Evolutionary conservation across 2,329 filamentous ascomycete genomes (phyloP), one percentile per base, ranked within the genome.

Genomic region (Botrytis fragariae): DNA sequence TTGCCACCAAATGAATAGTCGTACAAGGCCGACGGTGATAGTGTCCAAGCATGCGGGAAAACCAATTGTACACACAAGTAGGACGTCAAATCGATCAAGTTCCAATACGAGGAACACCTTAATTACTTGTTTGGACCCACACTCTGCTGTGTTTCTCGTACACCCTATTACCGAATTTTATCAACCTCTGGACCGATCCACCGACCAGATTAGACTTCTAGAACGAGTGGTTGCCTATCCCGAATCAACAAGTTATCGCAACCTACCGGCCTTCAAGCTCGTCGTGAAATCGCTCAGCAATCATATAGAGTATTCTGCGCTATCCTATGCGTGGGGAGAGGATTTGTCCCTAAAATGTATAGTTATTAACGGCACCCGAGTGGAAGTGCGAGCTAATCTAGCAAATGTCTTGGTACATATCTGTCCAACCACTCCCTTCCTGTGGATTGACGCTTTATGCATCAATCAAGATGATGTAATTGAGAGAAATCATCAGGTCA

Each of bases 41-140:
- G 10, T 25, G 1, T n/a, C 22, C 4, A 22, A 51, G 5, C 10
- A 51, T 14, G 48, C 1, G 48, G 22, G 48, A 51, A 51, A 1
- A 14, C 48, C 25, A 51, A n/a, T 2, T 51, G 25, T 51, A 51
- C 6, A 5, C 48, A 51, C 25, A 14, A 51, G 25, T n/a, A 14
- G 22, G 45, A 51, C 22, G 25, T n/a, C 48, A 6, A 25, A n/a
- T 51, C 48, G 22, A 1, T n/a, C 12, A 54, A n/a, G 25, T 54
- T 16, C 4, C 5, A n/a, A n/a, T 16, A 16, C n/a, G 25, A 16
- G 12, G 25, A n/a, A n/a, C 0, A 1, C 1, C 5, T 7, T 7
- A 54, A 16, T 0, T n/a, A 16, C 48, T 54, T 54, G 0, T 14
- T n/a, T 54, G 25, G 25, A 12, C 12, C 12, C 25, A 7, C 25